These are phyloP conservation scores for Nicotiana tomentosiformis DNA, from an alignment of 257 asterid genomes.

Conservation along the genomic window DNA sequence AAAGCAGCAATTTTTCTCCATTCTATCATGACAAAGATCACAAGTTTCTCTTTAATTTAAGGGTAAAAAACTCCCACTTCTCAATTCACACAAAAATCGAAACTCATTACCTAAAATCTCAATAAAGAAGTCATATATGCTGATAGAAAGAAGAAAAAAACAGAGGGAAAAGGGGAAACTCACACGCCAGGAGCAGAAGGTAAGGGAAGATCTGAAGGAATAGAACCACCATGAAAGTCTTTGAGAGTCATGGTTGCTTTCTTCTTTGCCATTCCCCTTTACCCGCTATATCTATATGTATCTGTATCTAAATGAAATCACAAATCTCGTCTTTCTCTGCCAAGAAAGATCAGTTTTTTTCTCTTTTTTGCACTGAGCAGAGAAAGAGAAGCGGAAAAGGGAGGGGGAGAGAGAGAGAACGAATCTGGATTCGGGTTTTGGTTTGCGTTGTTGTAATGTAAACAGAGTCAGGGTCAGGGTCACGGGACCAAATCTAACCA, in stretches of 20 bases:
- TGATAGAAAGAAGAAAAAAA: background rate
- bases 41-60: background rate
- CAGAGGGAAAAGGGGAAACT: conserved; percentile 17
- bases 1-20: background rate
- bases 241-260: conserved; percentile 93
- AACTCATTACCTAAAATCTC: background rate
- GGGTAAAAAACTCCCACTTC: background rate
- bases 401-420: background rate
- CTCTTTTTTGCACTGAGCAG: background rate
- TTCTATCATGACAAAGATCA: background rate
- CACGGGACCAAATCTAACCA: conserved; percentile 4
- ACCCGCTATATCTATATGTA: conserved; percentile 1
- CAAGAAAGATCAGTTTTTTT: background rate
- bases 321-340: conserved; percentile 8
- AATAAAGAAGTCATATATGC: background rate
- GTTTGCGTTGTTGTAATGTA: background rate
- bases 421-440: background rate
- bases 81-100: background rate
- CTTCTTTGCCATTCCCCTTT: conserved; percentile 63
- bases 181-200: conserved; percentile 98
- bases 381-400: background rate
- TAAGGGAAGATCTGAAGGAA: conserved; percentile 89
- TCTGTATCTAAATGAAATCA: background rate
- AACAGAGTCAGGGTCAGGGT: background rate
- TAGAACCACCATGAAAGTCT: conserved; percentile 94